Conservation (phyloP, 257 asterid genomes). For the Craterostigma plantagineum region DNA sequence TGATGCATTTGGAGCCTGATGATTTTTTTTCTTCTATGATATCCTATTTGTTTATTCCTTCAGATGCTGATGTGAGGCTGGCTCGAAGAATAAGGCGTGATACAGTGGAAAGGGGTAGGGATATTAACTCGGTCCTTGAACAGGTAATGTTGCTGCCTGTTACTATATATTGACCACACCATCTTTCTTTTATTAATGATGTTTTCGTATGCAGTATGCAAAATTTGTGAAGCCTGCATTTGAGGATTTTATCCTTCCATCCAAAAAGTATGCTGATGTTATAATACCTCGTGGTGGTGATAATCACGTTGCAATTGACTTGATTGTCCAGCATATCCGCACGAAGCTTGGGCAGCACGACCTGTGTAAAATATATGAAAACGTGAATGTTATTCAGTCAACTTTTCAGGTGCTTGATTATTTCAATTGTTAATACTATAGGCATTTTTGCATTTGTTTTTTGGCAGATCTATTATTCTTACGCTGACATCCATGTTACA, state of each 20-base stretch:
- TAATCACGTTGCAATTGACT: constrained; percentile 89
- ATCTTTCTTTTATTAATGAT: not conserved
- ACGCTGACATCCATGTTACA: constrained; percentile 18
- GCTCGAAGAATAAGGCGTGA: constrained; percentile 99
- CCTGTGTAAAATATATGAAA: constrained; percentile 85
- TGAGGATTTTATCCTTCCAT: constrained; percentile 95
- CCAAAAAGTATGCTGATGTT: constrained; percentile 95
- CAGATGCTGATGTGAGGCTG: constrained; percentile 98
- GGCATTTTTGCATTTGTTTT: not conserved
- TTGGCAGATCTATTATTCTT: not conserved
- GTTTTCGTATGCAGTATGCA: constrained; percentile 51
- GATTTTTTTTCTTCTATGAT: not conserved
- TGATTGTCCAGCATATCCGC: constrained; percentile 86
- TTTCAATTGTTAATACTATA: constrained; percentile 7
- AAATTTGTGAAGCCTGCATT: constrained; percentile 99
- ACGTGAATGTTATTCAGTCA: constrained; percentile 84
- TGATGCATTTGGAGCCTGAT: not conserved
- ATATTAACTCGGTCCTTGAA: constrained; percentile 82
- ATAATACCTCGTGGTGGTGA: constrained; percentile 99
- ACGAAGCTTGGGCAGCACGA: constrained; percentile 99
- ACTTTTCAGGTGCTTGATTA: constrained; percentile 68
- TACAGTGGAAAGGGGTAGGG: constrained; percentile 94
- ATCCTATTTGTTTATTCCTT: constrained; percentile 7
- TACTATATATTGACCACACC: not conserved
- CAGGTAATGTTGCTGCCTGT: constrained; percentile 36